phyloP scores from a whole-genome alignment of 164 flowering plant species.

The Aristolochia californica region DNA sequence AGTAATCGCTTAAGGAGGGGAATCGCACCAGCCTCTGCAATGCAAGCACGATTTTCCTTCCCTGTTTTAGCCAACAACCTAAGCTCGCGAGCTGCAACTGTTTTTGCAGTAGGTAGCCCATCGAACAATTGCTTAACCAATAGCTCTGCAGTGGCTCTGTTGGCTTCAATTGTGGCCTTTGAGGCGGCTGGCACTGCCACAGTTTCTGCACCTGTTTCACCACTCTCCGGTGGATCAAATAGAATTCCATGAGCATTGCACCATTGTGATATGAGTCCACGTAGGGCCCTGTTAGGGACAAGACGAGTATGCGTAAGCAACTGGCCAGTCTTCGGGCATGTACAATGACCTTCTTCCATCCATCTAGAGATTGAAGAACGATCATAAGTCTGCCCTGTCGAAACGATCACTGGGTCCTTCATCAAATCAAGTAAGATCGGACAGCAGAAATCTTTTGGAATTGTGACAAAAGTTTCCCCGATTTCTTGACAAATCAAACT shows the following conservation, averaged over 20 bases:
- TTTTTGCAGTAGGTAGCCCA: conserved; percentile 43
- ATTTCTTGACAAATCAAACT: conserved; percentile 48
- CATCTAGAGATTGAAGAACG: conserved; percentile 62
- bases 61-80: conserved; percentile 81
- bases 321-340: conserved; percentile 92
- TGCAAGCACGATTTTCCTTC: conserved; percentile 73
- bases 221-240: conserved; percentile 41
- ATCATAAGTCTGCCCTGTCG: conserved; percentile 96
- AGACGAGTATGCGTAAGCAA: conserved; percentile 51
- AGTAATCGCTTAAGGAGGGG: conserved; percentile 68
- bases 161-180: conserved; percentile 73
- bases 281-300: conserved; percentile 71
- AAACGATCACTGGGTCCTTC: conserved; percentile 76
- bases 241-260: conserved; percentile 57
- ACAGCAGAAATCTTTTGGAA: conserved; percentile 81
- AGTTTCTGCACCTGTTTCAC: conserved; percentile 32
- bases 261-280: conserved; percentile 74
- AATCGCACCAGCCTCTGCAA: conserved; percentile 94
- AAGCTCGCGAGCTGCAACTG: conserved; percentile 73
- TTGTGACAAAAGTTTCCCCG: conserved; percentile 44
- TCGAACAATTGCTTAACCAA: conserved; percentile 52
- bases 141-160: conserved; percentile 59
- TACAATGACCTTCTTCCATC: conserved; percentile 81
- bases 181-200: conserved; percentile 30
- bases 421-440: conserved; percentile 86